Base-by-base conservation (phyloP, 2,329 filamentous ascomycete species). In the Cadophora sp. region DNA sequence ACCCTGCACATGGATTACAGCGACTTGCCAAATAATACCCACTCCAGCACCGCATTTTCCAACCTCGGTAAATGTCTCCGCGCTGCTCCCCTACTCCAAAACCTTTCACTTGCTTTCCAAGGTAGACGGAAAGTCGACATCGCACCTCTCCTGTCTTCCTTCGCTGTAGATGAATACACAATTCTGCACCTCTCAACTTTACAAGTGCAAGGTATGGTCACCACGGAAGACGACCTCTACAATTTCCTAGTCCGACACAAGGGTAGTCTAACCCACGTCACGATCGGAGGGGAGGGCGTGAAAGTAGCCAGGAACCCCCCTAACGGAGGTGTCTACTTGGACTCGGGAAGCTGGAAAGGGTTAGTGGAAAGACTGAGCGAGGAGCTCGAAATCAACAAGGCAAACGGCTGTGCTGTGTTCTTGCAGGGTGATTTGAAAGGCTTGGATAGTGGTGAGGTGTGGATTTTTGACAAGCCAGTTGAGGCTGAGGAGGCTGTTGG, bases 241-340 rank as follows among this genome's bases (percentile, higher is more conserved):
- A 70, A 75, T 6, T 84, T 84, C 67, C 66, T 85, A 24, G 71
- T 78, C 20, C 72, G 78, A 4, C 82, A 83, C 67, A 77, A 77
- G 13, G 80, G 79, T 0, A 53, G 47, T 41, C 75, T 84, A 33
- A 72, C 76, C 53, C 77, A 79, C 1, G 73, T 84, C 8, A 80
- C 81, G 3, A 77, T 85, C 11, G 83, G 83, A 20, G 82, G 82
- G 4, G 76, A 78, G 20, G 82, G 82, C 5, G 71, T 81, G 14
- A 79, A 79, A 48, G 78, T 78, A 41, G 77, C 78, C 5, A 76
- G 78, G 66, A 80, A 81, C 70, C 71, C 77, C 3, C 78, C 79
- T 22, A 78, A 79, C 24, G 82, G 82, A 20, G 83, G 83, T 14
- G 75, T 84, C 39, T 79, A 81, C 63, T 75, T 85, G 13, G 79